These are phyloP conservation scores for Chalciporus pseudorubinellus DNA, from an alignment of 768 basidiomycete species.

Conservation along the genomic window DNA sequence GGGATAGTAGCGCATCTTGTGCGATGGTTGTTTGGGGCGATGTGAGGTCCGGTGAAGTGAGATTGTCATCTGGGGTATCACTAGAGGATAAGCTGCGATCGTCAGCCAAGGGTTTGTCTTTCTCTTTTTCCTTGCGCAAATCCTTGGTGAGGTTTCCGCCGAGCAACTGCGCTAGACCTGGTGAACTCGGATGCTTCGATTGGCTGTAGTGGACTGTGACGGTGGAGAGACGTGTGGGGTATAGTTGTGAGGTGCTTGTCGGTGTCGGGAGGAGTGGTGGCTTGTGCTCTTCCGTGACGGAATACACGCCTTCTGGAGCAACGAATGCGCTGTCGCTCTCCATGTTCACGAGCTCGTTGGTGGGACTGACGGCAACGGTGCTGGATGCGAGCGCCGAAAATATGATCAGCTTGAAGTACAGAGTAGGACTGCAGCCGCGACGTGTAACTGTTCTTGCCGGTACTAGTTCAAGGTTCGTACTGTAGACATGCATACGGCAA, in stretches of 20 bases:
- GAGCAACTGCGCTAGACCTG: slow-evolving; percentile 67
- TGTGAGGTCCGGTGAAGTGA: slow-evolving; percentile 41
- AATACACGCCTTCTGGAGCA: slow-evolving; percentile 88
- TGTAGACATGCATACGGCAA: too few species aligned
- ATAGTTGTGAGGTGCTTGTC: slow-evolving; percentile 34
- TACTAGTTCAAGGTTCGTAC: too few species aligned
- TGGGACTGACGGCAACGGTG: neutral
- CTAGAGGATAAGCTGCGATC: slow-evolving; percentile 79
- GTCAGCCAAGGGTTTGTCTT: slow-evolving; percentile 40
- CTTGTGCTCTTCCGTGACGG: slow-evolving; percentile 84
- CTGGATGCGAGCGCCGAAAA: too few species aligned
- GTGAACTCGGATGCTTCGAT: slow-evolving; percentile 49
- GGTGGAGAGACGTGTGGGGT: slow-evolving; percentile 63
- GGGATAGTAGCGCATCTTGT: slow-evolving; percentile 27
- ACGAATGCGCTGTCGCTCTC: slow-evolving; percentile 85
- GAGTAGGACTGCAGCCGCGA: too few species aligned
- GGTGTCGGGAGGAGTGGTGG: slow-evolving; percentile 47
- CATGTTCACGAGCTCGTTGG: slow-evolving; percentile 40
- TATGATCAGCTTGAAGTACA: too few species aligned
- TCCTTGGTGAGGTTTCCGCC: slow-evolving; percentile 60
- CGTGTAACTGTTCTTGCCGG: too few species aligned
- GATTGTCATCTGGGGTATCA: slow-evolving; percentile 66
- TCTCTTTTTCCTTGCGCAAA: slow-evolving; percentile 46
- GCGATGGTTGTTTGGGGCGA: slow-evolving; percentile 33
- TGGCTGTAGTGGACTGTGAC: slow-evolving; percentile 62